These are phyloP conservation scores for Selenicereus undatus DNA, from an alignment of 148 eudicot genomes.

Conservation along the genomic window DNA sequence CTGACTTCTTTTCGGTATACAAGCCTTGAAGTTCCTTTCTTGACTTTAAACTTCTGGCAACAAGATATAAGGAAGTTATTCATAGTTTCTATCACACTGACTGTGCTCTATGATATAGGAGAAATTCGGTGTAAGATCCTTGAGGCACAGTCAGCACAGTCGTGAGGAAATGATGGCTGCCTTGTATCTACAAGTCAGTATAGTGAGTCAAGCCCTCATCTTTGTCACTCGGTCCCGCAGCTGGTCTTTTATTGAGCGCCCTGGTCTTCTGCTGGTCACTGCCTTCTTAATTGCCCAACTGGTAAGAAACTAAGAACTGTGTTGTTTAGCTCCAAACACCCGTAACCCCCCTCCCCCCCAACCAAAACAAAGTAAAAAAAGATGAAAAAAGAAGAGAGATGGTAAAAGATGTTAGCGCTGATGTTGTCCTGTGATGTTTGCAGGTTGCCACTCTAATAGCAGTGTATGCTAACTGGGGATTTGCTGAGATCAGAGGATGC, in stretches of 20 bases:
- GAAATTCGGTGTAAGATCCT: conserved; percentile 53
- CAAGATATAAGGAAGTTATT: neutral
- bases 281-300: conserved; percentile 84
- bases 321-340: neutral
- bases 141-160: conserved; percentile 30
- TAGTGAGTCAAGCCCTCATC: conserved; percentile 88
- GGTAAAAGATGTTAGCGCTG: neutral
- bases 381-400: neutral
- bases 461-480: conserved; percentile 81
- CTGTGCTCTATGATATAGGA: conserved; percentile 35
- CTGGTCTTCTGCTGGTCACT: conserved; percentile 56
- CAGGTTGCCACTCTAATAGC: conserved; percentile 92
- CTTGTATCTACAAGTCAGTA: conserved; percentile 91
- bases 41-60: neutral
- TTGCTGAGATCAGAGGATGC: conserved; percentile 79
- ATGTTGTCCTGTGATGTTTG: conserved; percentile 5
- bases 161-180: conserved; percentile 78
- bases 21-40: neutral
- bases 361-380: neutral
- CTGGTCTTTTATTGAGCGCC: conserved; percentile 85
- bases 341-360: neutral
- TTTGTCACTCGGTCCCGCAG: conserved; percentile 93
- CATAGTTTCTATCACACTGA: neutral
- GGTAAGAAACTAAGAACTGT: conserved; percentile 41
- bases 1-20: conserved; percentile 77